These are phyloP conservation scores for Globisporangium cederbergense DNA, from an alignment of 352 stramenopile genomes.

Conservation along the genomic window DNA sequence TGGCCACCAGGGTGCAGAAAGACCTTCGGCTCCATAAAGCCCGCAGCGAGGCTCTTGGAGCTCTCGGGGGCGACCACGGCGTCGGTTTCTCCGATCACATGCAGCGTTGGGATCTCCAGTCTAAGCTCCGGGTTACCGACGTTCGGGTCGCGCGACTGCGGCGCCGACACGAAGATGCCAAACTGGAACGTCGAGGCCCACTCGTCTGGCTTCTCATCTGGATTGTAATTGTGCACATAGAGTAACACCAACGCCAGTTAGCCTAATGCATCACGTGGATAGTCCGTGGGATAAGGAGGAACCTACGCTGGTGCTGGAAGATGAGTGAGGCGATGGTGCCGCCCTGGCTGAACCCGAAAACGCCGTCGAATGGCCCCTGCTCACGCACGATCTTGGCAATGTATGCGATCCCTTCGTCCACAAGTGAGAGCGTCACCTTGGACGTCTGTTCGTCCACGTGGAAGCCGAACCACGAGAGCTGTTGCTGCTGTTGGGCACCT, in stretches of 20 bases:
- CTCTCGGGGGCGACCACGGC: constrained; percentile 53
- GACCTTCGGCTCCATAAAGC: constrained; percentile 53
- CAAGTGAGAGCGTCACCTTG: constrained; percentile 35
- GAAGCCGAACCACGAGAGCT: constrained; percentile 80
- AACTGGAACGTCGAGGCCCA: constrained; percentile 67
- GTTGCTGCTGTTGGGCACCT: constrained; percentile 28
- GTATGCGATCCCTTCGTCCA: constrained; percentile 71
- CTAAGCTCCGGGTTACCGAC: constrained; percentile 37
- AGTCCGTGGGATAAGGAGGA: background rate
- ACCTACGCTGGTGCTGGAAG: constrained; percentile 67
- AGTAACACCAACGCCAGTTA: background rate
- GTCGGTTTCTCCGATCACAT: constrained; percentile 81
- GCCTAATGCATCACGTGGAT: background rate
- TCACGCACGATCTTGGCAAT: constrained; percentile 52
- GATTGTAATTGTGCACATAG: background rate
- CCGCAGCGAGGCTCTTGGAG: constrained; percentile 50
- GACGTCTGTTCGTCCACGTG: constrained; percentile 38
- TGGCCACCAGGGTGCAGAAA: constrained; percentile 70
- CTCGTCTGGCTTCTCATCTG: constrained; percentile 37
- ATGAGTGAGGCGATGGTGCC: constrained; percentile 66
- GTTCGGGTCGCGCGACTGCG: constrained; percentile 35
- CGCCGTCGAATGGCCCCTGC: constrained; percentile 80
- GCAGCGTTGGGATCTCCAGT: constrained; percentile 64
- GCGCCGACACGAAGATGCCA: constrained; percentile 70
- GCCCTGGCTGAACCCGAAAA: constrained; percentile 85